Base-by-base conservation (phyloP, 23 red algal genomes). In the Cyanidium caldarium region DNA sequence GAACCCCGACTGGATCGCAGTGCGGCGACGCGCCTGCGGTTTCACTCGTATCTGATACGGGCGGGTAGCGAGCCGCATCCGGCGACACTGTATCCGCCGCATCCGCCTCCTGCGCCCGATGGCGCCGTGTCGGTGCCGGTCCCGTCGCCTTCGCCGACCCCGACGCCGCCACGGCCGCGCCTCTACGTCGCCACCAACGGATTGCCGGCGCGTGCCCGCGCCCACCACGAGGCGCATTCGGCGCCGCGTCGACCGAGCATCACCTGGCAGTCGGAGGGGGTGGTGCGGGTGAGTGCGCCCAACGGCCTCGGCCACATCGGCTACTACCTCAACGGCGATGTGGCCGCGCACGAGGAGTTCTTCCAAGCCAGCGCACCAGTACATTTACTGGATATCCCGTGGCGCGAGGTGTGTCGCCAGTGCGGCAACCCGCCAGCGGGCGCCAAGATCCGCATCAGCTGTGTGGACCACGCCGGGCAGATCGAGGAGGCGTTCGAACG, bases 341-440 rank as follows among this genome's bases (percentile, higher is more conserved):
- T 76, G 1, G 81, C 81, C 15, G 72, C 33, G 33, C 81, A 85
- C 1, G 81, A 85, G 25, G 81, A 85, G 68, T 85, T 61, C 21
- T 5, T 61, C 7, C n/a, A 61, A 10, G 5, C 13, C 23, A 28
- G n/a, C 7, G n/a, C n/a, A 28, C 51, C 51, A 25, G 51, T 61
- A 28, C n/a, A 61, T 10, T 28, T 28, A 10, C 31, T 61, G 7
- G 10, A 61, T 16, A 61, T 61, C 51, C n/a, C 51, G 19, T 28
- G 19, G 51, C 10, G 31, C 23, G 51, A 61, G 10, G 31, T 61
- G 31, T 25, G 51, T 28, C 51, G 23, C 7, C 51, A 28, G 19
- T 61, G 51, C 51, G n/a, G 23, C 23, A 28, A 28, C 13, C 10
- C 7, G 13, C 19, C 19, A 28, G n/a, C 51, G 31, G 31, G n/a